Conservation (phyloP, 108 stramenopile species). For the Fragilariopsis cylindrus region DNA sequence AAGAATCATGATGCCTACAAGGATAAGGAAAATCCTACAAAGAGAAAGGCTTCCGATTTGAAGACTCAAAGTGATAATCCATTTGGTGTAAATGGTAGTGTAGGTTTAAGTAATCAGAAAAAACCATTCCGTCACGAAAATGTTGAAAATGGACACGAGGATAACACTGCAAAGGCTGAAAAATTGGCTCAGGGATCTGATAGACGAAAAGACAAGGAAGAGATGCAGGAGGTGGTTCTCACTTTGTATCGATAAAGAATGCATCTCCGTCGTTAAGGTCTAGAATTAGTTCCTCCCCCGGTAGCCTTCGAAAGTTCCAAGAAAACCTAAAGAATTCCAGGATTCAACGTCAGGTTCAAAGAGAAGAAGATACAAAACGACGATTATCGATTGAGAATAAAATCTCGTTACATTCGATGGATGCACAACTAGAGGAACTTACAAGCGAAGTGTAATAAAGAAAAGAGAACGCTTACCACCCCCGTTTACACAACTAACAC, state of each 20-base stretch:
- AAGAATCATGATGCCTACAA: background rate
- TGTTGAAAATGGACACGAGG: background rate
- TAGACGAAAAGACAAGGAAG: background rate
- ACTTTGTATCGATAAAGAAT: background rate
- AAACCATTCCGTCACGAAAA: background rate
- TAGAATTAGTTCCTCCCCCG: slow-evolving; percentile 17
- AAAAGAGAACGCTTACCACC: slow-evolving; percentile 18
- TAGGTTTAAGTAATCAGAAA: background rate
- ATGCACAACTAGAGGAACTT: slow-evolving; percentile 25
- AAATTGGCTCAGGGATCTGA: background rate
- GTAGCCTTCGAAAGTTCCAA: slow-evolving; percentile 24
- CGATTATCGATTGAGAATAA: slow-evolving; percentile 21
- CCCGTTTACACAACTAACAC: background rate
- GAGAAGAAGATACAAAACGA: slow-evolving; percentile 22
- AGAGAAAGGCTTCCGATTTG: background rate
- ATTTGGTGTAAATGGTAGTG: background rate
- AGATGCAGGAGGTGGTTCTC: background rate
- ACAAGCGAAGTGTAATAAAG: background rate
- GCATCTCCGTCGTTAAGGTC: slow-evolving; percentile 30
- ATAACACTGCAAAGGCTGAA: background rate
- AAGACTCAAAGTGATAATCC: background rate
- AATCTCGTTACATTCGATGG: slow-evolving; percentile 23
- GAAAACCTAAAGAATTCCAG: slow-evolving; percentile 24
- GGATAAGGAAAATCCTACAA: background rate
- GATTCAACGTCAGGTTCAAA: slow-evolving; percentile 22